Evolutionary conservation across 805 yeast genomes (phyloP), one percentile per base, ranked within the genome.

Genomic region (Priceomyces medius): DNA sequence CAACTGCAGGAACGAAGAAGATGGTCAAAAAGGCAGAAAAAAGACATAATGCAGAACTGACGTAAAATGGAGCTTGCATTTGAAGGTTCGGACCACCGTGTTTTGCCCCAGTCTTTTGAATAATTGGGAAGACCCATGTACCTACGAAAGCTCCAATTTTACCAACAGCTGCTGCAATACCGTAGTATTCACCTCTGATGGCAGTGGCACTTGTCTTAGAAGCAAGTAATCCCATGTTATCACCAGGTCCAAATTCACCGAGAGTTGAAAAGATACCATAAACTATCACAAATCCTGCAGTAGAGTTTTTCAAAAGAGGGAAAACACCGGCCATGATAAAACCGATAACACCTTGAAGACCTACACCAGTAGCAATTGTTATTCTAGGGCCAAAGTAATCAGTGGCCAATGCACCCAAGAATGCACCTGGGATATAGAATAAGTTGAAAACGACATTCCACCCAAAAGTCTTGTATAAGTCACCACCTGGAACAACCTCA

Each of bases 211-310:
- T 76, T 5, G 96, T 84, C 66, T 89, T 89, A 31, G 96, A 77
- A 16, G 96, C 95, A 47, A 90, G 72, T 42, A 86, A 67, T 51
- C 97, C 97, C 61, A 86, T 84, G 65, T 86, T 88, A 65, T 89
- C 88, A 68, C 97, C 98, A 10, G 95, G 90, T 21, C 96, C 95
- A 63, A 90, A 85, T 64, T 91, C 97, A 55, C 97, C 97, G 37
- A 88, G 73, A 5, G 96, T 74, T 61, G 80, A 70, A 63, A 88
- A 91, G 49, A 91, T 81, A 68, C 97, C 97, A 58, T 84, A 91
- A 20, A 85, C 84, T 33, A 88, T 93, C 37, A 82, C 85, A 53
- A 90, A 88, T 0, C 80, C 91, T 29, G 79, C 97, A 56, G 88
- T 72, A 53, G 83, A 77, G 29, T 76, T 54, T 46, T 71, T 69